Percentiles rank a stretch among this genome's conserved stretches.
These are phyloP conservation scores for Candida pseudoviswanathii DNA, from an alignment of 1,139 yeast genomes.

Conservation along the genomic window DNA sequence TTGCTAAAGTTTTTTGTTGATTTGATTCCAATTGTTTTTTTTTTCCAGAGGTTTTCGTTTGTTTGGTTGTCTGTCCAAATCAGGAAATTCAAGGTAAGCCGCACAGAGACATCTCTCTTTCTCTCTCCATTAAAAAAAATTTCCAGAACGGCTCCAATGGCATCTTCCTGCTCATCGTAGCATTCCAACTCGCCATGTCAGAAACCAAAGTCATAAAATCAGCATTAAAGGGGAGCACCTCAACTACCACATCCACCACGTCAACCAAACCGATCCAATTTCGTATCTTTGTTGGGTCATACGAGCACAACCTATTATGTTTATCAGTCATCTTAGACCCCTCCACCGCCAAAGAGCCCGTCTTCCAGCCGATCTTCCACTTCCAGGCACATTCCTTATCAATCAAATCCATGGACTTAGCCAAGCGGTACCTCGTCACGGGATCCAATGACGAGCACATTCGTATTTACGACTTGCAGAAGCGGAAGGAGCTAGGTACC, in stretches of 20 bases:
- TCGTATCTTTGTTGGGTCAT: slow-evolving; percentile 89
- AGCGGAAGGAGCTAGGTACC: slow-evolving; percentile 91
- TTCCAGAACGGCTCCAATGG: background rate
- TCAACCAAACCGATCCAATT: slow-evolving; percentile 38
- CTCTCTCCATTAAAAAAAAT: background rate
- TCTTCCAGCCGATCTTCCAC: slow-evolving; percentile 92
- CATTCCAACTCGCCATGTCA: background rate
- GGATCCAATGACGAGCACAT: slow-evolving; percentile 98
- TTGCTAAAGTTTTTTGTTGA: too few species aligned
- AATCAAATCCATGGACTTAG: slow-evolving; percentile 79
- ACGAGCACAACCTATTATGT: slow-evolving; percentile 90
- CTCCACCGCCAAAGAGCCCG: slow-evolving; percentile 38
- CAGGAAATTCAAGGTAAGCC: background rate
- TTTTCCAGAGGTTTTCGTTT: background rate
- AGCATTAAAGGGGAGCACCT: slow-evolving; percentile 15
- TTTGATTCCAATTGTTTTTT: background rate
- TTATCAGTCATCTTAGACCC: slow-evolving; percentile 64
- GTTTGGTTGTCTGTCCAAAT: background rate
- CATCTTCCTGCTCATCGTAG: background rate
- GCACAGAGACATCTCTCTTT: background rate
- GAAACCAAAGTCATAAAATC: slow-evolving; percentile 13
- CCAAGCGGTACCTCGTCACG: slow-evolving; percentile 83
- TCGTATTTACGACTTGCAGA: slow-evolving; percentile 89
- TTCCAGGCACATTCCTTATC: slow-evolving; percentile 93
- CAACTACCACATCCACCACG: slow-evolving; percentile 5